Conservation (phyloP, 192 early-diverging fungal species). For the Linnemannia exigua region DNA sequence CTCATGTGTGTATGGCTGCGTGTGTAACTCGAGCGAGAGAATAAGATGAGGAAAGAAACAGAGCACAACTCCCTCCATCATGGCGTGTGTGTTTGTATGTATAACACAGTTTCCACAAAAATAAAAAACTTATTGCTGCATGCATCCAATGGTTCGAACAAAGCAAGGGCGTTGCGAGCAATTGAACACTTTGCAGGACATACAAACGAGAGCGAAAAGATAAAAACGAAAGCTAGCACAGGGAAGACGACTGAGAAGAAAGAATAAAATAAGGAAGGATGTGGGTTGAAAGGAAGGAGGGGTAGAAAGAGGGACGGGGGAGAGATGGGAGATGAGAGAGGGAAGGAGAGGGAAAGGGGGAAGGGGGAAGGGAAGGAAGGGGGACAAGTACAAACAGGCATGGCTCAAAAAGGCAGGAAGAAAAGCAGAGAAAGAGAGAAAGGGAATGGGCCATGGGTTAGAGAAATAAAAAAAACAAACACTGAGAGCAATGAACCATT, state of each 20-base stretch:
- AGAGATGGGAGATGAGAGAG: background rate
- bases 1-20: background rate
- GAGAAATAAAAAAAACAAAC: no score
- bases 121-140: background rate
- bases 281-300: background rate
- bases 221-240: background rate
- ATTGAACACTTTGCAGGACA: background rate
- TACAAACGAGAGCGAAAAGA: background rate
- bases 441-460: background rate
- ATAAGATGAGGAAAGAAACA: background rate
- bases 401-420: background rate
- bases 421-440: background rate
- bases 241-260: background rate
- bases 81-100: background rate
- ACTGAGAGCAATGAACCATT: no score
- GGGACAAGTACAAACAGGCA: background rate
- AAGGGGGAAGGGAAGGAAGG: background rate
- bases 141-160: background rate
- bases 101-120: background rate
- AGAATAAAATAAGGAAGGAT: background rate
- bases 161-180: conserved; percentile 5
- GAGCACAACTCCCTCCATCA: background rate
- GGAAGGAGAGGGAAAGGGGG: background rate
- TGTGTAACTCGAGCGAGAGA: background rate
- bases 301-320: background rate